Evolutionary conservation across 768 basidiomycete genomes (phyloP), one percentile per base, ranked within the genome.

Genomic region (Mrakia gelida): DNA sequence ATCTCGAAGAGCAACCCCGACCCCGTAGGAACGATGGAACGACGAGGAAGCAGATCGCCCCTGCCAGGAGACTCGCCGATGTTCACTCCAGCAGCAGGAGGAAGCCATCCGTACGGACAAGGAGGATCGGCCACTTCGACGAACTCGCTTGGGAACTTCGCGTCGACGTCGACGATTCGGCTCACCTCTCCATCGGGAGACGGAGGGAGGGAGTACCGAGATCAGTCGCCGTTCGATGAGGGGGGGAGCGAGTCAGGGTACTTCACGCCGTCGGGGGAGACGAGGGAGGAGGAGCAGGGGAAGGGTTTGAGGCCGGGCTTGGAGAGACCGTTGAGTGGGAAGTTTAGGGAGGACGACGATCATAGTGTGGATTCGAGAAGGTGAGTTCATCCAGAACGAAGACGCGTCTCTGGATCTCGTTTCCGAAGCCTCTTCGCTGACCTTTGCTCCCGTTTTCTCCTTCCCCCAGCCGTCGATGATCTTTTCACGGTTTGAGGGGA

Each of bases 311-410:
- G 38, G 65, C 41, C 26, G 41, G 41, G 34, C 3, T 23, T 38
- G 65, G 67, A 70, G 41, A 45, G 67, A 21, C 34, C 67, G 41
- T 41, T 70, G 67, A 70, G 67, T 45, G 67, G 67, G 38, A 70
- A 43, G 67, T 70, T 70, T 11, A 70, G 67, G 67, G 67, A 70
- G 67, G 38, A 70, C 41, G 67, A 70, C 26, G 23, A 59, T 59
- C 26, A 59, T 7, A n/a, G n/a, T 3, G 11, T 9, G 13, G 59
- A n/a, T 9, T n/a, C 28, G 10, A 28, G 59, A 28, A 59, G 59
- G 59, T 59, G 59, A n/a, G 59, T 28, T 26, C n/a, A n/a, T n/a
- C n/a, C n/a, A n/a, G n/a, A n/a, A n/a, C 21, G 56, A 56, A 3
- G 56, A 3, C 23, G 3, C n/a, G 16, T 56, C 56, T 56, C 23